Percentiles rank a stretch among this genome's conserved stretches.
Conservation (phyloP, 1,284 basidiomycete species). For the Rhodotorula sp. region DNA sequence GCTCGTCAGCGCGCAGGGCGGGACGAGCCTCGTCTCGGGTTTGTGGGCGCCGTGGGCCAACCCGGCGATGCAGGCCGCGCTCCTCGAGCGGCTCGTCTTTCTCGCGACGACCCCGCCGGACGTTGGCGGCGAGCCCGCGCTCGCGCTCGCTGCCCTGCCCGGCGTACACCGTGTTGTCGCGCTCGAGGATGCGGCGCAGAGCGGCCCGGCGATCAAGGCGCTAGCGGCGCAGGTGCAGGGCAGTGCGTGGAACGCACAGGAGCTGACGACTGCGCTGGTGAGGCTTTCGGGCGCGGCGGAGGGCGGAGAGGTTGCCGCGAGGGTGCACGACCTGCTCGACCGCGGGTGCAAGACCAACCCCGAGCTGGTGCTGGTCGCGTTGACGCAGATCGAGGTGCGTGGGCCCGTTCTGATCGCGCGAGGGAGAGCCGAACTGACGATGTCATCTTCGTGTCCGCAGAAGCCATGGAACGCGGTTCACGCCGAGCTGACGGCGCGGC, state of each 20-base stretch:
- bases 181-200: constrained; percentile 75
- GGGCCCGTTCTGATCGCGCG: not conserved
- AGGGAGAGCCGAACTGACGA: too few relatives aligned
- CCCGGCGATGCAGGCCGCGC: constrained; percentile 77
- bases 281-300: constrained; percentile 69
- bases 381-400: constrained; percentile 84
- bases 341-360: constrained; percentile 90
- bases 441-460: constrained; percentile 51
- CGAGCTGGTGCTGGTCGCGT: constrained; percentile 89
- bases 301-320: constrained; percentile 18
- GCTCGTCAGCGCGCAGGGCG: constrained; percentile 26
- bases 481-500: constrained; percentile 77
- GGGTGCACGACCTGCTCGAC: constrained; percentile 78
- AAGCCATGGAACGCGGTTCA: constrained; percentile 85
- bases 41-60: constrained; percentile 69
- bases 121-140: constrained; percentile 52
- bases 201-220: constrained; percentile 75
- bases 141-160: constrained; percentile 84
- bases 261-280: constrained; percentile 86
- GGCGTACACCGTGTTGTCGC: constrained; percentile 72
- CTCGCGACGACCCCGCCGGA: constrained; percentile 52
- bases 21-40: constrained; percentile 40
- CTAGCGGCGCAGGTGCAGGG: constrained; percentile 81
- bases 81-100: constrained; percentile 83
- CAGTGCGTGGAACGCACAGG: constrained; percentile 91